Conservation (phyloP, 352 stramenopile species). For the Chrysophaeum taylorii region DNA sequence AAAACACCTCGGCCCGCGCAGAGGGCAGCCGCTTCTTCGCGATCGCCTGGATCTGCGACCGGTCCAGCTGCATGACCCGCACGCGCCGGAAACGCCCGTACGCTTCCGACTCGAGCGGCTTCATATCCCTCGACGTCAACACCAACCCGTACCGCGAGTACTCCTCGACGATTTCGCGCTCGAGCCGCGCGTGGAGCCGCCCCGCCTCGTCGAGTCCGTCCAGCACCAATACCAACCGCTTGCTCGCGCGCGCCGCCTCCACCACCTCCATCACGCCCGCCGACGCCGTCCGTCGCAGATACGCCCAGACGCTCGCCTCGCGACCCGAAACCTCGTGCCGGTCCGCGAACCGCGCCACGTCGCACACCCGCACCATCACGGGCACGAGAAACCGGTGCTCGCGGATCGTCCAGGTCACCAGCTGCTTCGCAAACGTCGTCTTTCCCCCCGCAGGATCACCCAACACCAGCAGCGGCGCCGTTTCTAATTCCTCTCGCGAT, state of each 20-base stretch:
- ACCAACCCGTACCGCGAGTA: neutral
- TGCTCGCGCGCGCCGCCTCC: neutral
- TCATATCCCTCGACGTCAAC: constrained; percentile 12
- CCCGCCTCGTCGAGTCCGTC: constrained; percentile 14
- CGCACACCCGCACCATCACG: constrained; percentile 2
- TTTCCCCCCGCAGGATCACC: constrained; percentile 10
- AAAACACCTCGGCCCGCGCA: neutral
- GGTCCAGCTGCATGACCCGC: neutral
- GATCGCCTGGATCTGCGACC: neutral
- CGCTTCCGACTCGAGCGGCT: neutral
- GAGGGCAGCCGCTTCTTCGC: neutral
- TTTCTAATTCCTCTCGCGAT: neutral
- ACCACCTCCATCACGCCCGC: neutral
- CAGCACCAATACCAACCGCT: neutral
- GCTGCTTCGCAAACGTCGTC: constrained; percentile 14
- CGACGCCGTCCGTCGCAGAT: neutral
- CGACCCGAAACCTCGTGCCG: neutral
- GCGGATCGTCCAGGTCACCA: constrained; percentile 3
- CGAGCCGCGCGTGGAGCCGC: neutral
- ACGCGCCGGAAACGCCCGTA: constrained; percentile 4
- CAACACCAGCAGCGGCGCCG: neutral
- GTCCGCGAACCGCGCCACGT: neutral
- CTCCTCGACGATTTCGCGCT: neutral
- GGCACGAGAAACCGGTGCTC: neutral
- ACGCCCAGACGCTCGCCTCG: neutral